Conservation (phyloP, 139 green algal species). For the Trebouxia sp. region DNA sequence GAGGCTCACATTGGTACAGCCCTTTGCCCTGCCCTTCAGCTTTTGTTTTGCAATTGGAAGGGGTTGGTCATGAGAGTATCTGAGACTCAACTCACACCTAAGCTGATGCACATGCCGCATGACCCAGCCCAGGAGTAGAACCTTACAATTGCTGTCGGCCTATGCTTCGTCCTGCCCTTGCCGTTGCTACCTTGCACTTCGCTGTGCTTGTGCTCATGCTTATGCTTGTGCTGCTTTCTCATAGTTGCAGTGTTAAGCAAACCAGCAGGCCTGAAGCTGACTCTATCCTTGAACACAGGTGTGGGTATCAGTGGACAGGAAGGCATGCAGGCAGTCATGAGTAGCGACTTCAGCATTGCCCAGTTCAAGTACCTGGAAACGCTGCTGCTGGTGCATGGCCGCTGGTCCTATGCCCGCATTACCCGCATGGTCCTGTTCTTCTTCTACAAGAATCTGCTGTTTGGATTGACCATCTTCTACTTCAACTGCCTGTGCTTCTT, state of each 20-base stretch:
- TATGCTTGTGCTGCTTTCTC: too few species aligned
- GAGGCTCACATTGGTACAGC: constrained; percentile 37
- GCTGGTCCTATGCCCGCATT: constrained; percentile 80
- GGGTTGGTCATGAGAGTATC: too few species aligned
- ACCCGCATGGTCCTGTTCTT: constrained; percentile 57
- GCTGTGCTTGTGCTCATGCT: too few species aligned
- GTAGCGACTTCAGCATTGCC: constrained; percentile 85
- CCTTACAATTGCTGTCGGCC: too few species aligned
- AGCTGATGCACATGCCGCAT: too few species aligned
- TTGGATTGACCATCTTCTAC: constrained; percentile 78
- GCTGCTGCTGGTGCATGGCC: constrained; percentile 88
- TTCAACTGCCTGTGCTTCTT: constrained; percentile 75
- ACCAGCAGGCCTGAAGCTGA: too few species aligned
- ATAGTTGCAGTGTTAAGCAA: too few species aligned
- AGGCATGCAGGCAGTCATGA: constrained; percentile 88
- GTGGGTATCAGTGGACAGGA: constrained; percentile 92
- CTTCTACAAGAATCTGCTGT: constrained; percentile 92
- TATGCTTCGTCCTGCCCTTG: too few species aligned
- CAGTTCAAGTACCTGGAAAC: constrained; percentile 83
- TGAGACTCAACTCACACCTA: too few species aligned
- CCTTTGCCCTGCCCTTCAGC: background rate
- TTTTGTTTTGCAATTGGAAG: background rate
- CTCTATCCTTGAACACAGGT: constrained; percentile 50
- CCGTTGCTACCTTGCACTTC: too few species aligned
- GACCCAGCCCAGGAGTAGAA: too few species aligned